A percentile compares a stretch with the other conserved stretches of the same genome.
These are phyloP conservation scores for Eimeria falciformis DNA, from an alignment of 169 alveolate genomes.

Conservation along the genomic window DNA sequence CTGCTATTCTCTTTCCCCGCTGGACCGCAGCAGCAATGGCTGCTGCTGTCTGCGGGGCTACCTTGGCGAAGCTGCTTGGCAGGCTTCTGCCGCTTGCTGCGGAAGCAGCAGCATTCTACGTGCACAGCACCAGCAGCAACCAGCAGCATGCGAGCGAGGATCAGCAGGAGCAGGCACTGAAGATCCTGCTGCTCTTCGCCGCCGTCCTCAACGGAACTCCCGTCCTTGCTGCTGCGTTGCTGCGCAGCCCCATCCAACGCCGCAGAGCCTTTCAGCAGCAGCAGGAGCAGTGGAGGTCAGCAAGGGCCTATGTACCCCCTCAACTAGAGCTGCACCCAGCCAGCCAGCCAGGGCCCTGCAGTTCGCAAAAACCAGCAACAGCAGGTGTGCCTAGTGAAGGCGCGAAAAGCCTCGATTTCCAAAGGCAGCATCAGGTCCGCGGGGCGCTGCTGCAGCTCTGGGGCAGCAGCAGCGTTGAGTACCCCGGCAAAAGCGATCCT, in stretches of 20 bases:
- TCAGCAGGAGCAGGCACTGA: not conserved
- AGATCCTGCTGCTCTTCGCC: not conserved
- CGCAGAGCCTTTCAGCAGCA: not conserved
- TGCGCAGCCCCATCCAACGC: not conserved
- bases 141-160: not conserved
- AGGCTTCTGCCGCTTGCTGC: conserved; percentile 17
- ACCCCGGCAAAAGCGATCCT: too few relatives aligned
- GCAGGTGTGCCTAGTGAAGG: not conserved
- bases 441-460: not conserved
- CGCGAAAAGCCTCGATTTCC: not conserved
- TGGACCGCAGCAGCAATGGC: conserved; percentile 30
- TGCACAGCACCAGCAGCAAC: conserved; percentile 5
- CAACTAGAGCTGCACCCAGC: not conserved
- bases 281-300: not conserved
- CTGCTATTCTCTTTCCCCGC: not conserved
- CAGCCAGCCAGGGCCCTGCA: not conserved
- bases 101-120: not conserved
- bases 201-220: not conserved
- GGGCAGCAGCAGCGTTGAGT: not conserved
- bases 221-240: not conserved
- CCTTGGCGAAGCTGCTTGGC: not conserved
- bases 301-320: not conserved
- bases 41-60: conserved; percentile 10
- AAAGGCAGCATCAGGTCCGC: not conserved
- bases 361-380: not conserved